Percentiles rank a stretch among this genome's conserved stretches.
Evolutionary conservation across 345 rosid species (phyloP).

Genomic region (Euphorbia lathyris): DNA sequence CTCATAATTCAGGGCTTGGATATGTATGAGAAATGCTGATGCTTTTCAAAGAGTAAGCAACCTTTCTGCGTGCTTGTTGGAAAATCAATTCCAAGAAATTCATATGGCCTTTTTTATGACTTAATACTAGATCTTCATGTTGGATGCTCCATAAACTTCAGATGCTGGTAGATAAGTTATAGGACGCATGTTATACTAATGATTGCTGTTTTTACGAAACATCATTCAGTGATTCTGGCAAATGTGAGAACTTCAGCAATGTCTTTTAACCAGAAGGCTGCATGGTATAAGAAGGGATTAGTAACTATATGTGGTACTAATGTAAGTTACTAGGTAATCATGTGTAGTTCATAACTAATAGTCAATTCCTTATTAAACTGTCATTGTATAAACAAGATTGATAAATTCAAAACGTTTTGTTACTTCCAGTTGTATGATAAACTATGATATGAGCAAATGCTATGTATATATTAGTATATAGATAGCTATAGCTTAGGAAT

Average conservation of each 20-base stretch:
- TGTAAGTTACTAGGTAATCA: not conserved
- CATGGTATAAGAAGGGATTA: not conserved
- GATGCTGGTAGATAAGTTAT: not conserved
- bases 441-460: not conserved
- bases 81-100: not conserved
- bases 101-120: not conserved
- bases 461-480: not conserved
- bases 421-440: not conserved
- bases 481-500: not conserved
- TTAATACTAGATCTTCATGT: not conserved
- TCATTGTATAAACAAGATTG: not conserved
- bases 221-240: not conserved
- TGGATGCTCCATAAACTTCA: not conserved
- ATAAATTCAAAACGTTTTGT: not conserved
- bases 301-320: not conserved
- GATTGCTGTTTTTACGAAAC: not conserved
- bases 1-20: too few relatives aligned
- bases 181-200: not conserved
- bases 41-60: constrained; percentile 71
- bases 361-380: not conserved
- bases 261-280: not conserved
- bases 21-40: constrained; percentile 54
- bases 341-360: not conserved
- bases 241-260: too few relatives aligned
- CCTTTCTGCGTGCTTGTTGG: constrained; percentile 10